Conservation (phyloP, 805 yeast genomes). For the Millerozyma miso region DNA sequence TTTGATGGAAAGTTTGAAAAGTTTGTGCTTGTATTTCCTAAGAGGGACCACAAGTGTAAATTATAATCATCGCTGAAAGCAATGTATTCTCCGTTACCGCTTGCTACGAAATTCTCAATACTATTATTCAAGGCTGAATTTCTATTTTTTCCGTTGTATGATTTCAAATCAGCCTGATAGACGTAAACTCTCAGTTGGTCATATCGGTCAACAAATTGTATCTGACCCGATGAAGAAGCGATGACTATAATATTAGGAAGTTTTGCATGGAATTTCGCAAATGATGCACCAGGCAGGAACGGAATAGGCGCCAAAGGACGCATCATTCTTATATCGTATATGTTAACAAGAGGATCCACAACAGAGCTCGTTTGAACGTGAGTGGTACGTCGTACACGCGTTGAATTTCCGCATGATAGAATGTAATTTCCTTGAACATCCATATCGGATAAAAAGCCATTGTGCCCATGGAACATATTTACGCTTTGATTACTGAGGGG, state of each 20-base stretch:
- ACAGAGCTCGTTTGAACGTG: conserved; percentile 33
- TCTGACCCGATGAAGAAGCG: conserved; percentile 72
- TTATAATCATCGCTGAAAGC: conserved; percentile 64
- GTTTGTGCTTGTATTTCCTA: conserved; percentile 25
- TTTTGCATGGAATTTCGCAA: conserved; percentile 81
- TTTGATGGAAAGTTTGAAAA: conserved; percentile 34
- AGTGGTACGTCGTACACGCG: conserved; percentile 50
- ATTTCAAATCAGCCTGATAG: conserved; percentile 60
- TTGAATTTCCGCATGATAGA: conserved; percentile 78
- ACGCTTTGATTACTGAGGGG: conserved; percentile 45
- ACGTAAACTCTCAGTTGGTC: conserved; percentile 67
- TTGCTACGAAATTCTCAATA: conserved; percentile 49
- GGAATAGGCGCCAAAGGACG: conserved; percentile 74
- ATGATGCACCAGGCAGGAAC: conserved; percentile 86
- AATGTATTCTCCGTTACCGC: conserved; percentile 73
- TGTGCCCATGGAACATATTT: conserved; percentile 55
- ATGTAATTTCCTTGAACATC: conserved; percentile 62
- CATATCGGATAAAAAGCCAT: conserved; percentile 58
- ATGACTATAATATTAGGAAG: conserved; percentile 72
- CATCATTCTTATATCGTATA: conserved; percentile 74
- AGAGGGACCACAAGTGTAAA: conserved; percentile 64
- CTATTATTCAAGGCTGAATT: conserved; percentile 14
- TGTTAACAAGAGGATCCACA: conserved; percentile 75
- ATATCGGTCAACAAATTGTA: conserved; percentile 79
- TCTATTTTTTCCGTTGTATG: conserved; percentile 2